phyloP scores from a whole-genome alignment of 225 moss, liverwort and hornwort species.

The Thuidium tamariscinum region DNA sequence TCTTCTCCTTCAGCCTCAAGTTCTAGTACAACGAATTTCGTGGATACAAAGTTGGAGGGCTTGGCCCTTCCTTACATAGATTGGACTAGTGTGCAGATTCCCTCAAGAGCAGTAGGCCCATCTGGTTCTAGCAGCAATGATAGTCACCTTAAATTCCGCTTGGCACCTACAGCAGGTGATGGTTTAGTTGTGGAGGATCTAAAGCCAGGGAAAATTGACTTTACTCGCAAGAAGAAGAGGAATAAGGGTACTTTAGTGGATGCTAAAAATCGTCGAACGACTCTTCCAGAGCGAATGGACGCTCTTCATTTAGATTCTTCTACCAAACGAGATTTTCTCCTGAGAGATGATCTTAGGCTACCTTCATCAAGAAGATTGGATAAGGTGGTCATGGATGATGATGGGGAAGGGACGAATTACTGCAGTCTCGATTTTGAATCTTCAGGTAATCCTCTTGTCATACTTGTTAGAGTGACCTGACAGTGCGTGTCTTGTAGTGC shows the following conservation, averaged over 20 bases:
- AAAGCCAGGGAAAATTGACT: not conserved
- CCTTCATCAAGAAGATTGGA: slow-evolving; percentile 19
- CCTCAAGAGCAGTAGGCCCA: not conserved
- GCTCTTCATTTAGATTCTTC: slow-evolving; percentile 21
- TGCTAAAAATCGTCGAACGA: not conserved
- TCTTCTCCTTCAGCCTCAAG: not conserved
- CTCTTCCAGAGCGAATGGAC: slow-evolving; percentile 38
- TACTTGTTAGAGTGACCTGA: not conserved
- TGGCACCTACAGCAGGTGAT: not conserved
- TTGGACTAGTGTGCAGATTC: slow-evolving; percentile 30
- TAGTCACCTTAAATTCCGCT: not conserved
- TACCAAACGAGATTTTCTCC: slow-evolving; percentile 1
- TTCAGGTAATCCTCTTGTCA: slow-evolving; percentile 12
- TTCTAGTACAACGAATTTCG: not conserved
- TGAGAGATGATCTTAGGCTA: slow-evolving; percentile 11
- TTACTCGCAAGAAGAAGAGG: slow-evolving; percentile 25
- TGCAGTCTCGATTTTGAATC: slow-evolving; percentile 26
- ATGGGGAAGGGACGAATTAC: slow-evolving; percentile 24
- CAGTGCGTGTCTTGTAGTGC: not conserved
- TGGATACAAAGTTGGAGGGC: not conserved
- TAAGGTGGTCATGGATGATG: slow-evolving; percentile 26
- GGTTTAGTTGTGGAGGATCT: not conserved
- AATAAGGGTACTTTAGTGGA: slow-evolving; percentile 27
- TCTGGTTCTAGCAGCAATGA: slow-evolving; percentile 3
- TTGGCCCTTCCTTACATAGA: slow-evolving; percentile 25